These are phyloP conservation scores for Pascua sp. DNA, from an alignment of 1,284 basidiomycete species.

Conservation along the genomic window DNA sequence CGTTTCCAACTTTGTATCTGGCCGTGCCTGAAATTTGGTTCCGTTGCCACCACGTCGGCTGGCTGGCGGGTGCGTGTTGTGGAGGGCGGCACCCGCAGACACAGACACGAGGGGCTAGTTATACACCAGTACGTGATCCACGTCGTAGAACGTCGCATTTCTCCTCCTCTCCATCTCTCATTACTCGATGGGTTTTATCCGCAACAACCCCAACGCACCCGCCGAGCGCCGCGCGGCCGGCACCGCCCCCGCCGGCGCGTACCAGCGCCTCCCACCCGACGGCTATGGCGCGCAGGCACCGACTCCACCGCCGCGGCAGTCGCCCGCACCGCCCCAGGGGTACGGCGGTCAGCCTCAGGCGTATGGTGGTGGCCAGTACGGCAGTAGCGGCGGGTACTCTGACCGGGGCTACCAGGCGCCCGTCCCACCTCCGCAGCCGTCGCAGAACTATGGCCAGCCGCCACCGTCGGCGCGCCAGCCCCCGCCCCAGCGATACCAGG, in stretches of 20 bases:
- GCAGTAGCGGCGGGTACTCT: conserved; percentile 5
- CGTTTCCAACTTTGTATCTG: too few species aligned
- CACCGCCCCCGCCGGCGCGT: conserved; percentile 19
- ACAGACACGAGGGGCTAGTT: too few species aligned
- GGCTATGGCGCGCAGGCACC: conserved; percentile 6
- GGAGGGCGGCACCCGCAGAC: too few species aligned
- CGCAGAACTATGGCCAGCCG: conserved; percentile 2
- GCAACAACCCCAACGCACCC: conserved; percentile 40
- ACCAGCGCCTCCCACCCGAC: conserved; percentile 41
- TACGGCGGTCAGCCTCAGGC: background rate
- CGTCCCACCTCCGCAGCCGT: conserved; percentile 1
- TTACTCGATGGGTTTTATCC: conserved; percentile 31
- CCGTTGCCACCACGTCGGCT: too few species aligned
- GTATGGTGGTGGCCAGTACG: conserved; percentile 3
- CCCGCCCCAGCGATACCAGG: conserved; percentile 2
- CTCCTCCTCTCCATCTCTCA: conserved; percentile 24
- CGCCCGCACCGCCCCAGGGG: conserved; percentile 27
- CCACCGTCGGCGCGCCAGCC: background rate
- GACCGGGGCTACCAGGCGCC: conserved; percentile 2
- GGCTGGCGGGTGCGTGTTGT: too few species aligned
- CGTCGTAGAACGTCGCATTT: background rate
- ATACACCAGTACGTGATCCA: background rate
- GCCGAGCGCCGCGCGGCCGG: conserved; percentile 30
- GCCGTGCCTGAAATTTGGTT: too few species aligned
- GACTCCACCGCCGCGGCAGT: conserved; percentile 16